A percentile compares a stretch with the other conserved stretches of the same genome.
phyloP scores from a whole-genome alignment of 2,329 filamentous ascomycete species.

The Pyricularia pennisetigena region DNA sequence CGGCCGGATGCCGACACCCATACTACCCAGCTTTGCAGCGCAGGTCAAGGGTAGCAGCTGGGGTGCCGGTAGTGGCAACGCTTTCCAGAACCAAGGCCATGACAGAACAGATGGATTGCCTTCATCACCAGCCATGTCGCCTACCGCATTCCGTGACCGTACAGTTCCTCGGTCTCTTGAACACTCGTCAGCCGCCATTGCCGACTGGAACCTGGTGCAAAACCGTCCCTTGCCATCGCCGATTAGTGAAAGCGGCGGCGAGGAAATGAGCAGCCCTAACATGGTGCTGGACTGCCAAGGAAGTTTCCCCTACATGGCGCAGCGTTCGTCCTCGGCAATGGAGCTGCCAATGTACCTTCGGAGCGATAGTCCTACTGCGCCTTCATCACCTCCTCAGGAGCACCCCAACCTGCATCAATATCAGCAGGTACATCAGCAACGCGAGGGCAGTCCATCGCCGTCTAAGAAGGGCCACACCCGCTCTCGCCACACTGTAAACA shows the following conservation, averaged over 20 bases:
- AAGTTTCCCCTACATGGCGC: constrained; percentile 21
- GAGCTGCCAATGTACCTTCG: constrained; percentile 11
- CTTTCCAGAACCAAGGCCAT: constrained; percentile 17
- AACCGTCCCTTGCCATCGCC: constrained; percentile 47
- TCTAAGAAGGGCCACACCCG: constrained; percentile 45
- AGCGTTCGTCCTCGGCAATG: constrained; percentile 22
- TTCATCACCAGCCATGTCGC: neutral
- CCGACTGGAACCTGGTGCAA: constrained; percentile 42
- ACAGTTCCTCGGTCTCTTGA: constrained; percentile 38
- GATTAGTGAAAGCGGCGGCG: constrained; percentile 44
- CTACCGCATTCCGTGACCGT: constrained; percentile 21
- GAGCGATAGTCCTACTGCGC: neutral
- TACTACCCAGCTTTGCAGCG: constrained; percentile 46
- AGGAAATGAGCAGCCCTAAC: constrained; percentile 30
- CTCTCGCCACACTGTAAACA: constrained; percentile 49
- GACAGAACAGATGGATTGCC: neutral
- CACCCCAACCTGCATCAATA: constrained; percentile 3
- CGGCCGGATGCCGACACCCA: constrained; percentile 47
- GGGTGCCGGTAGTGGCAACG: constrained; percentile 25
- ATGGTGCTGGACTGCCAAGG: constrained; percentile 28
- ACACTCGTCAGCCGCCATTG: constrained; percentile 17
- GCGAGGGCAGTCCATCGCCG: constrained; percentile 30
- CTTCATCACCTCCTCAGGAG: constrained; percentile 2
- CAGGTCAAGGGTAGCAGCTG: constrained; percentile 44
- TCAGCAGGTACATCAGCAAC: constrained; percentile 9